Percentiles rank a stretch among this genome's conserved stretches.
These are phyloP conservation scores for Malus sylvestris DNA, from an alignment of 306 rosid species.

Conservation along the genomic window DNA sequence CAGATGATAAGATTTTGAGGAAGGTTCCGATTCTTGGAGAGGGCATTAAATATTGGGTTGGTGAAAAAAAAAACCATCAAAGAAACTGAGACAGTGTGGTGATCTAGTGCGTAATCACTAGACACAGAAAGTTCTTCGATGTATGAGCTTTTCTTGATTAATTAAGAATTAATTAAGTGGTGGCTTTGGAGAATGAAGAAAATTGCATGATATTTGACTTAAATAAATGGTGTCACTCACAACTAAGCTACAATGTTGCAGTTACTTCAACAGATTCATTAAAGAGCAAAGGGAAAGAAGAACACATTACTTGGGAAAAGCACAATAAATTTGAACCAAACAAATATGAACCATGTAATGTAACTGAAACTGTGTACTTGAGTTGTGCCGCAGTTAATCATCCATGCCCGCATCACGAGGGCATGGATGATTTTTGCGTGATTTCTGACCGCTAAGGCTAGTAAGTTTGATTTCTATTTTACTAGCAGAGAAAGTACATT, in stretches of 20 bases:
- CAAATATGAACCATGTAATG: slow-evolving; percentile 7
- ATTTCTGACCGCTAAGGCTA: not conserved
- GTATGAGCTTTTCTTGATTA: slow-evolving; percentile 26
- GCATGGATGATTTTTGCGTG: not conserved
- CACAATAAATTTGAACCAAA: slow-evolving; percentile 20
- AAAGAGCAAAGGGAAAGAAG: slow-evolving; percentile 8
- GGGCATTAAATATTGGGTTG: slow-evolving; percentile 17
- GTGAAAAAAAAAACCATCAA: slow-evolving; percentile 16
- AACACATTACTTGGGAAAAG: slow-evolving; percentile 20
- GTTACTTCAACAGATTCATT: slow-evolving; percentile 27
- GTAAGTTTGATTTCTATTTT: not conserved
- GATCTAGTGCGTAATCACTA: slow-evolving; percentile 45
- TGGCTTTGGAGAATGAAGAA: slow-evolving; percentile 31
- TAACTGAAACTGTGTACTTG: slow-evolving; percentile 14
- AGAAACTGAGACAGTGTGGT: slow-evolving; percentile 42
- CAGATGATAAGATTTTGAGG: slow-evolving; percentile 23
- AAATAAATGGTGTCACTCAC: too few species aligned
- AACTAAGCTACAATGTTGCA: slow-evolving; percentile 15
- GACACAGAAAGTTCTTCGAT: slow-evolving; percentile 33
- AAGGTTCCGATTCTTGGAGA: slow-evolving; percentile 28
- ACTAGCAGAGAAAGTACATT: not conserved
- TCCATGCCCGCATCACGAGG: not conserved
- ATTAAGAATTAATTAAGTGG: not conserved
- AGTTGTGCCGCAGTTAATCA: not conserved
- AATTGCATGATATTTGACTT: too few species aligned